These are phyloP conservation scores for Paramecium sonneborni DNA, from an alignment of 73 alveolate species.

Conservation along the genomic window DNA sequence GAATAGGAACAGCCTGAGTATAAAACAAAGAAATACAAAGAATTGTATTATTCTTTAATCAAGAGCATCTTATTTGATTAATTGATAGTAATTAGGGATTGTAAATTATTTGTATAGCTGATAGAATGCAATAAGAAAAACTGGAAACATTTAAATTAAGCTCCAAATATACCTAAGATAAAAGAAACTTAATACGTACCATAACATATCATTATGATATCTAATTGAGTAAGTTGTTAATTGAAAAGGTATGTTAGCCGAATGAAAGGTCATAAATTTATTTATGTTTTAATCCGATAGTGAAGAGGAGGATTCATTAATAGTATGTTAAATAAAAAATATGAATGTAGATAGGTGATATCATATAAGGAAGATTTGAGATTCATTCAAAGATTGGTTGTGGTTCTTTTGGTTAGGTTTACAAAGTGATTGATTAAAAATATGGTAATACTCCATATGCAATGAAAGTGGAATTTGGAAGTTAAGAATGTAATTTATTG, in stretches of 20 bases:
- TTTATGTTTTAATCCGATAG: conserved; percentile 33
- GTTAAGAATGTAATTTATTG: conserved; percentile 71
- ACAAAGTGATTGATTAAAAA: conserved; percentile 71
- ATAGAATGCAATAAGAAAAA: conserved; percentile 2
- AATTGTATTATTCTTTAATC: no score
- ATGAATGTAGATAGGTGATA: background rate
- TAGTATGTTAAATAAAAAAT: background rate
- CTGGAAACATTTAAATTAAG: background rate
- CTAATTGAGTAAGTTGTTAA: background rate
- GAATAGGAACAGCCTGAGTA: no score
- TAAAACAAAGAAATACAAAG: no score
- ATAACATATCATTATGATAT: conserved; percentile 43
- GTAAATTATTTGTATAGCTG: no score
- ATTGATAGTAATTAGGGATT: no score
- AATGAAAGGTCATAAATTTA: conserved; percentile 23
- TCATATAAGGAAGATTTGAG: background rate
- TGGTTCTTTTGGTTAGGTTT: conserved; percentile 79
- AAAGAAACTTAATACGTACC: background rate
- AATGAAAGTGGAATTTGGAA: conserved; percentile 66
- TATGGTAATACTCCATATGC: conserved; percentile 70
- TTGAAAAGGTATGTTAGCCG: conserved; percentile 47
- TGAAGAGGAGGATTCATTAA: conserved; percentile 26
- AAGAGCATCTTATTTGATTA: no score
- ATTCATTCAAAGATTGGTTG: conserved; percentile 70
- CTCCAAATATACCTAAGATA: conserved; percentile 25